Base-by-base conservation (phyloP, 768 basidiomycete species). In the Crepidotus variabilis region DNA sequence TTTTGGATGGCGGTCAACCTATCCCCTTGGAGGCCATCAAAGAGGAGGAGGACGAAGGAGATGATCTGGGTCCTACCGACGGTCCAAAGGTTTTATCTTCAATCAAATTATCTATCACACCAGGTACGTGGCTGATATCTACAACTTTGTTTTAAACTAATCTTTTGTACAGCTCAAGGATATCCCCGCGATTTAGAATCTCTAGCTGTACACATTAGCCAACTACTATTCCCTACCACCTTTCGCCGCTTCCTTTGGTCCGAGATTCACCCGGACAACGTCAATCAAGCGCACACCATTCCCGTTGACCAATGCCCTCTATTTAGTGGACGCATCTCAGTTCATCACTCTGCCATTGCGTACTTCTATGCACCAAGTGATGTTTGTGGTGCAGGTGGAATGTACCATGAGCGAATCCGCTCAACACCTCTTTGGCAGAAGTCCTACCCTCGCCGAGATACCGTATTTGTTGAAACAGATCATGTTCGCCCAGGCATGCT, bases 301-400 rank as follows among this genome's bases (percentile, higher is more conserved):
- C 60, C 34, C 14, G 48, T 59, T 24, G 43, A 57, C 1, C 21
- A 47, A 9, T 58, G 36, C n/a, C 61, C 60, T 22, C 18, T 21
- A 16, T 67, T 68, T 54, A 50, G 11, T 9, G 57, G 65, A 32
- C 54, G 59, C 13, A 61, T 71, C 39, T 18, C 49, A 10, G 65
- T 71, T 24, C 63, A 61, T 51, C 64, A 69, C 39, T 70, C 68
- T 2, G 68, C 69, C 8, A 48, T 63, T n/a, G 61, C 65, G 2
- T 36, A 39, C 6, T 71, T 66, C 49, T 69, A 61, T 55, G 61
- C 69, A 0, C 71, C 69, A 11, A 71, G 69, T 56, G 71, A 71
- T 47, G 50, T 62, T 7, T 65, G 62, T 46, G 69, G 71, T 10
- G 56, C 61, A 8, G 60, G 62, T 9, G 69, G 71, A 2, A 68